Percentiles rank a stretch among this genome's conserved stretches.
Conservation (phyloP, 2,329 filamentous ascomycete genomes). For the Knoxdaviesia capensis region DNA sequence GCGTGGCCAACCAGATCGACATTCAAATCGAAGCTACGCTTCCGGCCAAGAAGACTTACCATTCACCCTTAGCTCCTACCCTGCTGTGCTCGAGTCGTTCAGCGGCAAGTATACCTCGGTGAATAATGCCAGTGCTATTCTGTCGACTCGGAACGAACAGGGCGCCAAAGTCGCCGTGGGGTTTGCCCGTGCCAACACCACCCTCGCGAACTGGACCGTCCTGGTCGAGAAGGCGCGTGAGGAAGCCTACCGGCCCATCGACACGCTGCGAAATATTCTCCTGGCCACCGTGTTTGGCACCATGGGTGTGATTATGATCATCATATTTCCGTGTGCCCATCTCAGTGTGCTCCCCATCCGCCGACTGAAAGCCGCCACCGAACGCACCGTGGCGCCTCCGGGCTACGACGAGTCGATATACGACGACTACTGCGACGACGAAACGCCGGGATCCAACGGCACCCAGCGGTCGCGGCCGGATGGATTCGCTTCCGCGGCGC, state of each 20-base stretch:
- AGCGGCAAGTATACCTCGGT: constrained; percentile 23
- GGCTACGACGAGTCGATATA: constrained; percentile 31
- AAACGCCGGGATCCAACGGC: constrained; percentile 17
- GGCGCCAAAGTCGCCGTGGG: constrained; percentile 54
- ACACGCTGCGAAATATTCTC: constrained; percentile 57
- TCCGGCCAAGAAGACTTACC: constrained; percentile 21
- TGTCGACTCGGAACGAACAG: constrained; percentile 57
- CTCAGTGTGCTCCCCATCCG: constrained; percentile 64
- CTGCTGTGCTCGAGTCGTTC: constrained; percentile 41
- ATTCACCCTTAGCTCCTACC: constrained; percentile 42
- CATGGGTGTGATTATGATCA: constrained; percentile 46
- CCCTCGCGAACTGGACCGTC: constrained; percentile 63
- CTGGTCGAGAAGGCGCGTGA: constrained; percentile 54
- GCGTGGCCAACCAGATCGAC: constrained; percentile 22
- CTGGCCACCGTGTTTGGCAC: constrained; percentile 74
- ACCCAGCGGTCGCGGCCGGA: constrained; percentile 16
- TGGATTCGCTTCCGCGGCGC: constrained; percentile 2
- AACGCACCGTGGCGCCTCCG: constrained; percentile 48
- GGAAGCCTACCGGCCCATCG: constrained; percentile 62
- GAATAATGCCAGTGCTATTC: constrained; percentile 48
- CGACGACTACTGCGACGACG: constrained; percentile 25
- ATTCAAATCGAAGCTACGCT: constrained; percentile 19
- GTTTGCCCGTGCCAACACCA: constrained; percentile 47
- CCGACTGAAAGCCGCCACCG: constrained; percentile 53
- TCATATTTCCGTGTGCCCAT: constrained; percentile 65